Percentiles rank a stretch among this genome's conserved stretches.
phyloP scores from a whole-genome alignment of 148 eudicot genomes.

The Fagopyrum esculentum region DNA sequence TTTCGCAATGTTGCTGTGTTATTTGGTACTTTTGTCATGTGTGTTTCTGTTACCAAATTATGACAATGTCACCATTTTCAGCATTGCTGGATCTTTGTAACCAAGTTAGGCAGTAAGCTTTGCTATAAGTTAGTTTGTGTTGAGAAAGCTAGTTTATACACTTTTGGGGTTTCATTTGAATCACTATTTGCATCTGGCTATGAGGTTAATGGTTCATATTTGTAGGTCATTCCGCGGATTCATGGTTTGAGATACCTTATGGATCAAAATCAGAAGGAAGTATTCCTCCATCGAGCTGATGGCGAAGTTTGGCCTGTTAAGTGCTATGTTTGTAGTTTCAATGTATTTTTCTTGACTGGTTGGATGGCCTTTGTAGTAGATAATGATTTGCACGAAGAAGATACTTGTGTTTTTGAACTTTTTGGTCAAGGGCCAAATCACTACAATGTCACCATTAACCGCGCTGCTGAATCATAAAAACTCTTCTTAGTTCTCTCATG shows the following conservation, averaged over 20 bases:
- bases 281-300: not conserved
- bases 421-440: too few species aligned
- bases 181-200: not conserved
- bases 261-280: not conserved
- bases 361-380: too few species aligned
- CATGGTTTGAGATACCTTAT: constrained; percentile 9
- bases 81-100: not conserved
- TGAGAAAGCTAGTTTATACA: not conserved
- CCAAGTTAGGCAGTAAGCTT: not conserved
- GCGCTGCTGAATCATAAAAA: too few species aligned
- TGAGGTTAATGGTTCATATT: not conserved
- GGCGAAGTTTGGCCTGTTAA: constrained; percentile 7
- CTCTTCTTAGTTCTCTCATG: too few species aligned
- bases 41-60: not conserved
- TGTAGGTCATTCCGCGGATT: constrained; percentile 15
- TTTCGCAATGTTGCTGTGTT: too few species aligned
- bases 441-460: too few species aligned
- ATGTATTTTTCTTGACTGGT: too few species aligned
- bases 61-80: too few species aligned
- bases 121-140: not conserved
- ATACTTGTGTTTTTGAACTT: too few species aligned
- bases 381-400: too few species aligned
- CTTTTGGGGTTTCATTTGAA: not conserved
- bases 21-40: too few species aligned
- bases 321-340: too few species aligned